Conservation (phyloP, 345 rosid species). For the Adansonia digitata region DNA sequence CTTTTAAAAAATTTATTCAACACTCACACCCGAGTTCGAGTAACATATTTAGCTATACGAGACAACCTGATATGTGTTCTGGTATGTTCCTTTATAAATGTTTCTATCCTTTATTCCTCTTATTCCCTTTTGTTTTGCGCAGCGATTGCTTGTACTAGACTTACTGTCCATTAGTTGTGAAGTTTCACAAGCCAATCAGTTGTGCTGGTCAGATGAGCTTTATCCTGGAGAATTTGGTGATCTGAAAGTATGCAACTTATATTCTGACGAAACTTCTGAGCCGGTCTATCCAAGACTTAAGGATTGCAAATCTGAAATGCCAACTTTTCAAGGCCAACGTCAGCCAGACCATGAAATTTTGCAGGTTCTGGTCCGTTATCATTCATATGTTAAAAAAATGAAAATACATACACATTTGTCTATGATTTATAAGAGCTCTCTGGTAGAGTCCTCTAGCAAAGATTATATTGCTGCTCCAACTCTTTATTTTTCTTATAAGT, state of each 20-base stretch:
- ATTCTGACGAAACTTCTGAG: constrained; percentile 37
- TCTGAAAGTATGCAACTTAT: constrained; percentile 49
- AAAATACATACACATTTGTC: neutral
- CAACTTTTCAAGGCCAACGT: constrained; percentile 23
- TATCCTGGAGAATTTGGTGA: constrained; percentile 68
- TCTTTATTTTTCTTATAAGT: neutral
- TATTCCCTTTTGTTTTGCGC: constrained; percentile 15
- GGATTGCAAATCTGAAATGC: constrained; percentile 27
- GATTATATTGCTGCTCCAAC: neutral
- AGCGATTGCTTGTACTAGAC: constrained; percentile 64
- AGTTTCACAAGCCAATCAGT: constrained; percentile 29
- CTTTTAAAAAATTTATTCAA: neutral
- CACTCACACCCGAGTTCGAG: neutral
- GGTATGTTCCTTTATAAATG: neutral
- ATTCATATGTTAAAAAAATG: neutral
- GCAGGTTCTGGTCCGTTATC: constrained; percentile 42
- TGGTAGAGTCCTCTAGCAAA: neutral
- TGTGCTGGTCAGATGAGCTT: constrained; percentile 63
- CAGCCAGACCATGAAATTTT: constrained; percentile 47
- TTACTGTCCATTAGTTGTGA: constrained; percentile 46
- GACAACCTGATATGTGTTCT: neutral
- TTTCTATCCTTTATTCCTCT: neutral
- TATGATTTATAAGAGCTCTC: neutral
- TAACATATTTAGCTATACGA: too few species aligned
- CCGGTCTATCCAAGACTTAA: constrained; percentile 45